These are phyloP conservation scores for Didymella pinodella DNA, from an alignment of 2,329 filamentous ascomycete genomes.

Conservation along the genomic window DNA sequence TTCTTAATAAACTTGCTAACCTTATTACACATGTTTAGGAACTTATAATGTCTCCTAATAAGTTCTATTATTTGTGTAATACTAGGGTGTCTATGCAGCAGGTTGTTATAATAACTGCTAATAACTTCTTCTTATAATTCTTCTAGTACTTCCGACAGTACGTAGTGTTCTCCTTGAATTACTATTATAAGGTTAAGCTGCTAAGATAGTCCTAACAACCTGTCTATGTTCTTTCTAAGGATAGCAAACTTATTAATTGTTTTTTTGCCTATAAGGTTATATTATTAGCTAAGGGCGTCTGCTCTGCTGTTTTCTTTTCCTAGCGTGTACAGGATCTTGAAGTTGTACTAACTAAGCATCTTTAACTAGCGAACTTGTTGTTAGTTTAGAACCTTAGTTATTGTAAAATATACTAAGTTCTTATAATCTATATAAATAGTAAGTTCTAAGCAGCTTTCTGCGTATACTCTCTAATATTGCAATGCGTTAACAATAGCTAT, in stretches of 20 bases:
- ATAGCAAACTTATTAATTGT: not conserved
- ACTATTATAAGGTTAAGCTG: too few relatives aligned
- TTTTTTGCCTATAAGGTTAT: not conserved
- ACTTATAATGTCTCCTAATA: constrained; percentile 1
- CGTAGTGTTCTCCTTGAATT: too few relatives aligned
- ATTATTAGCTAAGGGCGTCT: not conserved
- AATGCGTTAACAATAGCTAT: not conserved
- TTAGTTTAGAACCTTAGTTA: not conserved
- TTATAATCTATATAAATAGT: constrained; percentile 1
- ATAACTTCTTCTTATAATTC: not conserved
- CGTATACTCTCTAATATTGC: too few relatives aligned
- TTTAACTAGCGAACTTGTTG: not conserved
- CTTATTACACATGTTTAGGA: not conserved
- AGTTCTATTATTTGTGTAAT: constrained; percentile 1
- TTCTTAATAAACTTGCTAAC: not conserved
- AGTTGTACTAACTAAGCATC: not conserved
- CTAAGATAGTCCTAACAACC: not conserved
- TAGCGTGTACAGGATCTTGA: not conserved
- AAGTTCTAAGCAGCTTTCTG: not conserved
- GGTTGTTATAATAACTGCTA: not conserved
- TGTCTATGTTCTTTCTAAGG: not conserved
- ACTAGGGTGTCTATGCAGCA: not conserved
- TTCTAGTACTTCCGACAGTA: not conserved
- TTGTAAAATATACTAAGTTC: not conserved
- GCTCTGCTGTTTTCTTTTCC: not conserved